Evolutionary conservation across 2,329 filamentous ascomycete genomes (phyloP).

Genomic region (Stenocarpella maydis): DNA sequence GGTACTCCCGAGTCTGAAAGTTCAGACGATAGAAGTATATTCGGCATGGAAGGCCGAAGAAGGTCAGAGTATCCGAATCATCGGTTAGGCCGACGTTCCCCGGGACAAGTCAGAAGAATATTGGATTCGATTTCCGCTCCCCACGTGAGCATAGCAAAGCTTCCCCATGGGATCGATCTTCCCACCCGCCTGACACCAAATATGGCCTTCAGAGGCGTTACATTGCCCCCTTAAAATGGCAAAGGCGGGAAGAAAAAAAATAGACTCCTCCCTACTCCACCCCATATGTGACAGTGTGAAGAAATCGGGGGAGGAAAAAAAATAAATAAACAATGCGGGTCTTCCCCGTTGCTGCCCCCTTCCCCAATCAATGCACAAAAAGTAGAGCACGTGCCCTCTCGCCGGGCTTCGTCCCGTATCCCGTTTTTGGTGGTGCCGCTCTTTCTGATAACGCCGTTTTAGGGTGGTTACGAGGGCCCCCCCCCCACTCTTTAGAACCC

Average conservation of each 20-base stretch:
- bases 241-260: background rate
- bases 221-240: background rate
- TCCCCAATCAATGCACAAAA: slow-evolving; percentile 13
- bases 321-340: slow-evolving; percentile 2
- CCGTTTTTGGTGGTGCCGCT: slow-evolving; percentile 17
- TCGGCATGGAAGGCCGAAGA: background rate
- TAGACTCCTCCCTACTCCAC: background rate
- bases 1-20: background rate
- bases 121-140: background rate
- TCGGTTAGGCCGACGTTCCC: background rate
- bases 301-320: background rate
- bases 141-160: background rate
- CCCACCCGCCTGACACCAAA: background rate
- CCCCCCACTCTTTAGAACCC: background rate
- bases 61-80: background rate
- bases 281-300: slow-evolving; percentile 6
- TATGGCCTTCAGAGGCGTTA: background rate
- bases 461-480: background rate
- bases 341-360: slow-evolving; percentile 1
- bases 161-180: background rate
- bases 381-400: slow-evolving; percentile 8
- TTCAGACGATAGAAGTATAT: slow-evolving; percentile 1
- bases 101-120: background rate
- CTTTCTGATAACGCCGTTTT: slow-evolving; percentile 25
- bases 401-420: slow-evolving; percentile 23